Conservation (phyloP, 2,329 filamentous ascomycete genomes). For the Hawksworthiomyces lignivorus region DNA sequence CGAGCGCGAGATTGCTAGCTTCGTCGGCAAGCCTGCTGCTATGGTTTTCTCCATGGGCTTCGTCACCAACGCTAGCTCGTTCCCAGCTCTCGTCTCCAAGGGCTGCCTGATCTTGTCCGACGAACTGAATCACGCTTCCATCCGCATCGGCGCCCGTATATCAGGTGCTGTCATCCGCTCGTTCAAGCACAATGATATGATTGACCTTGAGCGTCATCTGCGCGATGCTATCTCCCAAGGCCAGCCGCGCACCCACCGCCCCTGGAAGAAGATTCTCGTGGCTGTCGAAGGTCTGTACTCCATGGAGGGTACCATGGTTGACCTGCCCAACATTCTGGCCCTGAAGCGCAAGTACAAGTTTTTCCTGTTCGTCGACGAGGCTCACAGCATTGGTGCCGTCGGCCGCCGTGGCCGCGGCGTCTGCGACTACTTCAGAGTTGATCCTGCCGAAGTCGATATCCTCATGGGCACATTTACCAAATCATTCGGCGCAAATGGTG, state of each 20-base stretch:
- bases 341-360: conserved; percentile 98
- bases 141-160: conserved; percentile 86
- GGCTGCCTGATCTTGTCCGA: conserved; percentile 93
- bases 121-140: conserved; percentile 95
- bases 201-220: conserved; percentile 73
- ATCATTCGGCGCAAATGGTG: conserved; percentile 95
- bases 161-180: conserved; percentile 92
- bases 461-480: conserved; percentile 98
- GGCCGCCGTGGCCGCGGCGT: conserved; percentile 85
- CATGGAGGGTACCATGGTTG: conserved; percentile 98
- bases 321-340: conserved; percentile 79
- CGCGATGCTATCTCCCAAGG: conserved; percentile 93
- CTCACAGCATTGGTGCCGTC: conserved; percentile 89
- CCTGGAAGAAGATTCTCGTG: conserved; percentile 98
- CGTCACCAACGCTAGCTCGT: conserved; percentile 87
- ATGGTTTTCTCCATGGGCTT: conserved; percentile 99
- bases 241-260: conserved; percentile 93
- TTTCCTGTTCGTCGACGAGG: conserved; percentile 90
- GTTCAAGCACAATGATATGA: conserved; percentile 98
- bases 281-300: conserved; percentile 96
- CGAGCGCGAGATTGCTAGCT: conserved; percentile 79
- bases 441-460: conserved; percentile 82
- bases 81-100: conserved; percentile 86
- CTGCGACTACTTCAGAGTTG: conserved; percentile 93
- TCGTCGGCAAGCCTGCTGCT: conserved; percentile 87